Evolutionary conservation across 257 asterid genomes (phyloP).

Genomic region (Euphrasia confusa): DNA sequence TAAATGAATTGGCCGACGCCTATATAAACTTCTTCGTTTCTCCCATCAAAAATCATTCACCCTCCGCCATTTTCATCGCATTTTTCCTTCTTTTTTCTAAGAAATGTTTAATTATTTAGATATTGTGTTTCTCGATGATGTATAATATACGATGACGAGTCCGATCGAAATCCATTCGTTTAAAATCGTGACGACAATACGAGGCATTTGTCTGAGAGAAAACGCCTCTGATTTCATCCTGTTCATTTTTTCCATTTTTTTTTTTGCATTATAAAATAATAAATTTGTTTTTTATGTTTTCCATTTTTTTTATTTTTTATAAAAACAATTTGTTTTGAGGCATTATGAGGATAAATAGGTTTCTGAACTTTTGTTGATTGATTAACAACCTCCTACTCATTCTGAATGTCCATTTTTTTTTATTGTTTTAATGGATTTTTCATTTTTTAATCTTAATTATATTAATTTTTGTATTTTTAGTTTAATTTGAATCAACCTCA

Average conservation of each 20-base stretch:
- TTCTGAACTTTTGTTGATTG: slow-evolving; percentile 30
- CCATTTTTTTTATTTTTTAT: not conserved
- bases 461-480: not conserved
- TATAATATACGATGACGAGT: slow-evolving; percentile 73
- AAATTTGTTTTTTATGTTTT: too few relatives aligned
- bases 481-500: too few relatives aligned
- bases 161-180: slow-evolving; percentile 83
- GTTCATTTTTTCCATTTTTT: not conserved
- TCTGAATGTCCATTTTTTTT: slow-evolving; percentile 30
- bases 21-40: too few relatives aligned
- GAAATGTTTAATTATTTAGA: not conserved
- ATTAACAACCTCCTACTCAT: slow-evolving; percentile 44
- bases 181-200: slow-evolving; percentile 54
- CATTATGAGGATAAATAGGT: slow-evolving; percentile 31
- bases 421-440: not conserved
- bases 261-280: too few relatives aligned
- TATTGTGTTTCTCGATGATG: slow-evolving; percentile 59
- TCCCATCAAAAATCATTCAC: not conserved
- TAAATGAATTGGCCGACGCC: not conserved
- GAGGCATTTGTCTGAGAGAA: slow-evolving; percentile 97
- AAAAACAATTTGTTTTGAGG: not conserved
- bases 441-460: not conserved
- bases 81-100: not conserved
- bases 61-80: not conserved
- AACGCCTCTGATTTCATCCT: not conserved